Base-by-base conservation (phyloP, 2,329 filamentous ascomycete species). In the Nemania sp. region DNA sequence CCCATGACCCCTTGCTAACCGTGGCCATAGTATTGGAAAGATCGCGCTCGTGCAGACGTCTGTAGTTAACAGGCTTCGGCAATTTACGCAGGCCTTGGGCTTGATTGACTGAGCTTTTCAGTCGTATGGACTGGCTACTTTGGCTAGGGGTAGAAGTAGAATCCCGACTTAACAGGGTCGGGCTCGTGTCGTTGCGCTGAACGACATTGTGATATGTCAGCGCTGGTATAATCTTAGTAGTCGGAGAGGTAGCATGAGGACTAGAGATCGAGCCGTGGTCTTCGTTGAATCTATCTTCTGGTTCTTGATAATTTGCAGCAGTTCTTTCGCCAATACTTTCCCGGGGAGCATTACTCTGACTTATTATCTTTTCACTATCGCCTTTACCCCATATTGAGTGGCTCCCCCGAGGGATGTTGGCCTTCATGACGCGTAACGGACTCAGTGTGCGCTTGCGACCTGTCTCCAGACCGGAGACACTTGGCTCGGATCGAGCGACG, bases 61-160 rank as follows among this genome's bases (percentile, higher is more conserved):
- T 35, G 18, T 38, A 54, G 8, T 15, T 13, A 22, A 60, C 63
- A 3, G 47, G 63, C 10, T 26, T 54, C 24, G 47, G 35, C 3
- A 60, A 41, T 24, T 60, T 47, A 1, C 7, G 15, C 13, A 60
- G 56, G 55, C 55, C 49, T 26, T 49, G 6, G 24, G 55, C 38
- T 18, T 45, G 55, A n/a, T 47, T 65, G 26, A 65, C 32, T 27
- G 63, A 49, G 20, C 55, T 65, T 26, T 22, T 59, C n/a, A 35
- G 60, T 24, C 54, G 52, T 22, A 27, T 54, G 11, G 29, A 32
- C 52, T 5, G 52, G 13, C 27, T 35, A 26, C 52, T 54, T 35
- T 13, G 45, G 45, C 45, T 49, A 5, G 45, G 6, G 8, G 18
- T 24, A 13, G n/a, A 49, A 5, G 13, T 49, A 24, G 45, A 49